These are phyloP conservation scores for Sordaria brevicollis DNA, from an alignment of 495 filamentous ascomycete species.

Conservation along the genomic window DNA sequence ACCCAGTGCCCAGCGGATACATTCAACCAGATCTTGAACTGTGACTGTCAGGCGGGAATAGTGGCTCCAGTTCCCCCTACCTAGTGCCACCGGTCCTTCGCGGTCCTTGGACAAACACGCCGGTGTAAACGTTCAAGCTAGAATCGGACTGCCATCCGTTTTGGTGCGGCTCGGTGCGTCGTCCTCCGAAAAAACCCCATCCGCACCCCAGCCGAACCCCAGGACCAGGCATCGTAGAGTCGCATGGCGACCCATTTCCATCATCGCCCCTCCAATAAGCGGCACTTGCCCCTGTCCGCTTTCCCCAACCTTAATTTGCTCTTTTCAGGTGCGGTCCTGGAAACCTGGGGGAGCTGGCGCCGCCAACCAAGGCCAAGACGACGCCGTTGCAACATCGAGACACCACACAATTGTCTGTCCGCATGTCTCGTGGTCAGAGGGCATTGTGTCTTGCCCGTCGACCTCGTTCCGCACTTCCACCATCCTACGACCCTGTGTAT, in stretches of 20 bases:
- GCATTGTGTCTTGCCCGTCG: conserved; percentile 11
- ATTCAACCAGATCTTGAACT: neutral
- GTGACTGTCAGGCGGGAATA: neutral
- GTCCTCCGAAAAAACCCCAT: neutral
- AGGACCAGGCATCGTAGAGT: neutral
- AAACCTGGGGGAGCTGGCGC: neutral
- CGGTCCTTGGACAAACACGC: neutral
- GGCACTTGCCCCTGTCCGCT: conserved; percentile 17
- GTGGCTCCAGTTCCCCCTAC: neutral
- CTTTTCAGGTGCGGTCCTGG: conserved; percentile 1
- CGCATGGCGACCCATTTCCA: neutral
- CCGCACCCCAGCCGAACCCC: neutral
- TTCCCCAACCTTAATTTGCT: conserved; percentile 15
- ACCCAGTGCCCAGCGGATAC: neutral
- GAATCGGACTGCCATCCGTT: neutral
- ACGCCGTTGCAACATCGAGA: conserved; percentile 1
- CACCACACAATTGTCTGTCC: conserved; percentile 16
- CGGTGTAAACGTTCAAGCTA: neutral
- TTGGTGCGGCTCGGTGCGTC: neutral
- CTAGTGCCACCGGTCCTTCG: neutral
- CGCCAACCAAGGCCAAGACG: conserved; percentile 2
- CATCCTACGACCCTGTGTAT: neutral
- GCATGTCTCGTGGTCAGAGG: conserved; percentile 6
- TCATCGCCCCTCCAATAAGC: conserved; percentile 16
- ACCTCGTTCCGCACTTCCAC: conserved; percentile 1